These are phyloP conservation scores for Xylariaceae sp. DNA, from an alignment of 2,329 filamentous ascomycete species.

Conservation along the genomic window DNA sequence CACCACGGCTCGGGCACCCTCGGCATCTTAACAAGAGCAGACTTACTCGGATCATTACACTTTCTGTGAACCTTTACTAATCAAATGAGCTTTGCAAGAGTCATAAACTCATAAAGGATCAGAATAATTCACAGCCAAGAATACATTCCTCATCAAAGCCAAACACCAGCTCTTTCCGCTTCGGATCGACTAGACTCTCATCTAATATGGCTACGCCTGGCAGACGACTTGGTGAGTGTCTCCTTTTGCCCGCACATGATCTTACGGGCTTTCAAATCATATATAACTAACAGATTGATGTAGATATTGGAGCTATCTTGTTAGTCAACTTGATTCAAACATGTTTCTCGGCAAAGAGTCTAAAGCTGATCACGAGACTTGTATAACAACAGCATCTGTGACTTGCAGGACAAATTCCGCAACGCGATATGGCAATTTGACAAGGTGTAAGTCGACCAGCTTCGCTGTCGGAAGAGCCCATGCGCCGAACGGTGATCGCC, in stretches of 20 bases:
- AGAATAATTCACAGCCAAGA: too few relatives aligned
- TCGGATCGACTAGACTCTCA: conserved; percentile 14
- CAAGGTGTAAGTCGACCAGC: conserved; percentile 59
- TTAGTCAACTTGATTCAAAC: conserved; percentile 29
- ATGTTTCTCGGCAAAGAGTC: background rate
- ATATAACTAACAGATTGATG: conserved; percentile 10
- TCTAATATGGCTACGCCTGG: conserved; percentile 17
- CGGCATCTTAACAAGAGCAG: too few relatives aligned
- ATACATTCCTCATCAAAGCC: background rate
- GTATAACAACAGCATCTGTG: conserved; percentile 66
- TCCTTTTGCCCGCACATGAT: too few relatives aligned
- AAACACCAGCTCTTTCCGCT: background rate
- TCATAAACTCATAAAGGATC: background rate
- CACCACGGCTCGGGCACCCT: too few relatives aligned
- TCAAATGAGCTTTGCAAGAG: background rate
- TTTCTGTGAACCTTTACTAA: background rate
- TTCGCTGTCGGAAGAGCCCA: too few relatives aligned
- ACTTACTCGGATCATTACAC: too few relatives aligned
- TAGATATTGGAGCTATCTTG: conserved; percentile 50
- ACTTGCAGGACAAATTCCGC: conserved; percentile 91
- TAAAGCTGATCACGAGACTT: conserved; percentile 13
- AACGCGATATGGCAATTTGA: conserved; percentile 79
- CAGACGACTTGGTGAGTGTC: conserved; percentile 25
- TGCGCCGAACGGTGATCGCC: conserved; percentile 12
- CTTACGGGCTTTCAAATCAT: too few relatives aligned